Conservation (phyloP, 2,329 filamentous ascomycete species). For the Pseudopithomyces chartarum region DNA sequence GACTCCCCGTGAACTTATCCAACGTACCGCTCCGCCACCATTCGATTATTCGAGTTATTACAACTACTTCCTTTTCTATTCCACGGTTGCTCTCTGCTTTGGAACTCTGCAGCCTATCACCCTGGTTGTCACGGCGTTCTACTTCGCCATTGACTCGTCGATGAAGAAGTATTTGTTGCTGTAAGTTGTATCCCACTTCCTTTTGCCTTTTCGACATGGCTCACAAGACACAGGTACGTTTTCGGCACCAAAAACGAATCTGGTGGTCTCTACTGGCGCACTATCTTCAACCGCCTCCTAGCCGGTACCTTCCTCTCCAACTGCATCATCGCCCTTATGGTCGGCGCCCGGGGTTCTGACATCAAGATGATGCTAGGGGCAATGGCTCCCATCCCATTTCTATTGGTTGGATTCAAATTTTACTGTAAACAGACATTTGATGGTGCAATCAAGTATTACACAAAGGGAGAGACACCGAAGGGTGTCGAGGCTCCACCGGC, state of each 20-base stretch:
- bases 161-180: conserved; percentile 95
- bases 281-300: conserved; percentile 89
- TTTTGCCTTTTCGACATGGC: not conserved
- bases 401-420: conserved; percentile 83
- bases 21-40: conserved; percentile 86
- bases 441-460: conserved; percentile 78
- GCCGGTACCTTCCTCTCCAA: conserved; percentile 82
- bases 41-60: conserved; percentile 98
- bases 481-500: conserved; percentile 52
- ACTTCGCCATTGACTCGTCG: conserved; percentile 85
- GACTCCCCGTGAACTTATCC: conserved; percentile 88
- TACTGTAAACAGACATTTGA: conserved; percentile 82
- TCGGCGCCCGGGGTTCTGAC: conserved; percentile 66
- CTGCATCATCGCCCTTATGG: conserved; percentile 74
- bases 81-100: conserved; percentile 86
- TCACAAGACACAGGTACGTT: conserved; percentile 61
- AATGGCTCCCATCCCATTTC: conserved; percentile 74
- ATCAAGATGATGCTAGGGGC: conserved; percentile 65
- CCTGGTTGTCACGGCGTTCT: conserved; percentile 82
- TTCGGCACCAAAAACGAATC: conserved; percentile 98
- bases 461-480: conserved; percentile 62
- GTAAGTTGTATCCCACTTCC: conserved; percentile 47
- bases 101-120: conserved; percentile 85
- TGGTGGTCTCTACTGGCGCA: conserved; percentile 89
- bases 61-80: conserved; percentile 96